Evolutionary conservation across 169 alveolate genomes (phyloP).

Genomic region (Eimeria sp.): DNA sequence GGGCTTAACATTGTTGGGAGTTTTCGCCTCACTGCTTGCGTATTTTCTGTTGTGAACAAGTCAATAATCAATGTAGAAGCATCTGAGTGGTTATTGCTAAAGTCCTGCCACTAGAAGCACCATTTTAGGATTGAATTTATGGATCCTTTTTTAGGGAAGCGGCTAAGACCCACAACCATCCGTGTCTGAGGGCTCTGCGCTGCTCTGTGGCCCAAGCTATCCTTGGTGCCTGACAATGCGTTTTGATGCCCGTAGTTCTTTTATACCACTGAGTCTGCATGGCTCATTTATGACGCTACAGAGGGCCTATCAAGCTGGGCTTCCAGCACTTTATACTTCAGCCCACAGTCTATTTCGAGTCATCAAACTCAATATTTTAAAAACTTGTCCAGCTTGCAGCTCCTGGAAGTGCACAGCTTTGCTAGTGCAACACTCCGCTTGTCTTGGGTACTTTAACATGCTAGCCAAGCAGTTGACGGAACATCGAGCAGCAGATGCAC

Average conservation of each 20-base stretch:
- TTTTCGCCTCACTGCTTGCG: background rate
- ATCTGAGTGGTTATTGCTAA: slow-evolving; percentile 11
- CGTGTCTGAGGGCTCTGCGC: slow-evolving; percentile 47
- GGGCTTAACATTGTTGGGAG: background rate
- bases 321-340: background rate
- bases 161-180: slow-evolving; percentile 40
- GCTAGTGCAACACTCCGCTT: background rate
- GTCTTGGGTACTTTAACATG: background rate
- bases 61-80: background rate
- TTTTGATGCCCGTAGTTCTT: slow-evolving; percentile 46
- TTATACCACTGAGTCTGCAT: background rate
- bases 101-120: background rate
- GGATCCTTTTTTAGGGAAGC: slow-evolving; percentile 2
- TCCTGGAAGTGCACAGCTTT: background rate
- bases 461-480: background rate
- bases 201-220: slow-evolving; percentile 42
- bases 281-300: slow-evolving; percentile 14
- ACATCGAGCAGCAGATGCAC: background rate
- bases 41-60: background rate
- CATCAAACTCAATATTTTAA: background rate
- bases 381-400: background rate
- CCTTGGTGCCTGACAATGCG: slow-evolving; percentile 44
- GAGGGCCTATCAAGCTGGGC: slow-evolving; percentile 18
- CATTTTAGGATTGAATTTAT: background rate
- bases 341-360: background rate